Evolutionary conservation across 2,329 filamentous ascomycete genomes (phyloP).

Genomic region (Elsinoe fawcettii): DNA sequence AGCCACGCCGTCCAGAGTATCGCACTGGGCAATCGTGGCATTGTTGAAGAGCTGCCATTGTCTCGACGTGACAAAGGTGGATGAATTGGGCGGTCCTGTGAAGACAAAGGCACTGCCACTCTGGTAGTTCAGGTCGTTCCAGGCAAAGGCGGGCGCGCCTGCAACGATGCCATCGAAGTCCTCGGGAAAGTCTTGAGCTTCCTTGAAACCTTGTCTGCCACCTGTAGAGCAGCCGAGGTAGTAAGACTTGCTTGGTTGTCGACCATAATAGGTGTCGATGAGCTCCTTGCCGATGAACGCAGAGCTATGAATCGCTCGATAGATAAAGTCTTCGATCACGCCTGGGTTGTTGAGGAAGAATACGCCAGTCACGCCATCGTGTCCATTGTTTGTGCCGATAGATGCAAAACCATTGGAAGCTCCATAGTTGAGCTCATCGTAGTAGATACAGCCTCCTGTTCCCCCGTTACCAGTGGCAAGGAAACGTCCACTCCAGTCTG

Average conservation of each 20-base stretch:
- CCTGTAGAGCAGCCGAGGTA: slow-evolving; percentile 34
- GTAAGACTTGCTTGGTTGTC: slow-evolving; percentile 34
- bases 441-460: slow-evolving; percentile 29
- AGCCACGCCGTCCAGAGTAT: slow-evolving; percentile 40
- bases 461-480: slow-evolving; percentile 31
- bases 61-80: slow-evolving; percentile 34
- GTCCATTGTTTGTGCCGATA: slow-evolving; percentile 30
- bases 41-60: slow-evolving; percentile 38
- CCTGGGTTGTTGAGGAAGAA: slow-evolving; percentile 27
- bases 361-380: slow-evolving; percentile 22
- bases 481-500: slow-evolving; percentile 21
- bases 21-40: slow-evolving; percentile 43
- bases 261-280: slow-evolving; percentile 32
- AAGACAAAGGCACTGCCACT: slow-evolving; percentile 36
- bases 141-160: slow-evolving; percentile 35
- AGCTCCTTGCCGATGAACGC: slow-evolving; percentile 29
- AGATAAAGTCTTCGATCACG: slow-evolving; percentile 28
- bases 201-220: slow-evolving; percentile 32
- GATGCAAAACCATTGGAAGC: slow-evolving; percentile 28
- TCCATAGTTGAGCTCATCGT: slow-evolving; percentile 28
- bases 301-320: slow-evolving; percentile 28
- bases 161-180: slow-evolving; percentile 37
- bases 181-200: slow-evolving; percentile 32
- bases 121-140: slow-evolving; percentile 39
- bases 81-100: slow-evolving; percentile 33